Evolutionary conservation across 2,329 filamentous ascomycete genomes (phyloP).

Genomic region (Rhexocercosporidium sp.): DNA sequence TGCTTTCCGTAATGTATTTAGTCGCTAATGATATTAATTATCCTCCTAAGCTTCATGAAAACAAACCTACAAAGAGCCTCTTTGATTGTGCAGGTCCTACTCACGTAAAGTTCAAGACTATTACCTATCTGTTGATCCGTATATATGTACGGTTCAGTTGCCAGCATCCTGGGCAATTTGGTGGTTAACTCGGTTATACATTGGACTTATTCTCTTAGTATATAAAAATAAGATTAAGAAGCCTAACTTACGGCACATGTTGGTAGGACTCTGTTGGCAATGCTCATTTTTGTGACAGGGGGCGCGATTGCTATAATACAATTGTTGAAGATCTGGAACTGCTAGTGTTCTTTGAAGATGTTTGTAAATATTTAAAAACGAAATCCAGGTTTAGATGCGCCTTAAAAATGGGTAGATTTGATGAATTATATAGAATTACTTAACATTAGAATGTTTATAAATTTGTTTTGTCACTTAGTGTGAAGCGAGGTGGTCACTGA

Average conservation of each 20-base stretch:
- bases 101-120: background rate
- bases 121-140: background rate
- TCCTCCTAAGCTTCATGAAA: background rate
- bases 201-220: background rate
- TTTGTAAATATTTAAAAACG: background rate
- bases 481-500: background rate
- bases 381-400: background rate
- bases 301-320: background rate
- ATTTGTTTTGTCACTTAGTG: background rate
- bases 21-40: background rate
- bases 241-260: background rate
- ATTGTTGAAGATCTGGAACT: background rate
- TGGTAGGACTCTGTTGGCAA: background rate
- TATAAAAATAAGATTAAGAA: background rate
- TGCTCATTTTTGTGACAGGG: background rate
- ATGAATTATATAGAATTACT: background rate
- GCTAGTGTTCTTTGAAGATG: background rate
- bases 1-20: slow-evolving; percentile 1
- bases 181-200: background rate
- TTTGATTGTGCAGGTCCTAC: background rate
- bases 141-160: background rate
- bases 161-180: background rate
- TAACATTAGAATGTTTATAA: background rate
- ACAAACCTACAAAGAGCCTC: background rate
- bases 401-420: background rate